These are phyloP conservation scores for Pseudofabraea citricarpa DNA, from an alignment of 2,329 filamentous ascomycete genomes.

Conservation along the genomic window DNA sequence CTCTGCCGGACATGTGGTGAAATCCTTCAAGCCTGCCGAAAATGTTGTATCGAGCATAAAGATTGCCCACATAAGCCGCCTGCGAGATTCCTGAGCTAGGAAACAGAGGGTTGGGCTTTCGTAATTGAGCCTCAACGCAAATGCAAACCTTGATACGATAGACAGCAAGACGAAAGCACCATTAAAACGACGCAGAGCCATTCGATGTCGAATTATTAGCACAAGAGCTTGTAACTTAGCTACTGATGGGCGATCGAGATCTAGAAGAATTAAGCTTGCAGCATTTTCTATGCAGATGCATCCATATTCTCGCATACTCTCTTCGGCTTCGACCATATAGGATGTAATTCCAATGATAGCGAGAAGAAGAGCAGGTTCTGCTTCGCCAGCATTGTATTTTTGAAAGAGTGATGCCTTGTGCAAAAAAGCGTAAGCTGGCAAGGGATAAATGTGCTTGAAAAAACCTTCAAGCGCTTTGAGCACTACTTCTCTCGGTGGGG, in stretches of 20 bases:
- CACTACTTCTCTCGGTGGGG: background rate
- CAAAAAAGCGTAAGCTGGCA: background rate
- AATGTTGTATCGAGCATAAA: background rate
- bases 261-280: background rate
- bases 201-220: background rate
- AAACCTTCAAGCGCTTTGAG: background rate
- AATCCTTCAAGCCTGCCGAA: background rate
- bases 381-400: background rate
- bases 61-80: conserved; percentile 2
- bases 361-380: background rate
- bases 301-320: background rate
- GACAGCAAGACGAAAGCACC: background rate
- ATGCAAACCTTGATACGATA: background rate
- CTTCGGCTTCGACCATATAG: background rate
- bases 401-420: conserved; percentile 1
- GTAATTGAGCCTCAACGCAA: conserved; percentile 1
- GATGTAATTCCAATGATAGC: conserved; percentile 1
- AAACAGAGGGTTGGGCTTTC: background rate
- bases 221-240: conserved; percentile 1
- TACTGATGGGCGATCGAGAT: background rate
- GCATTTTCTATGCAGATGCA: background rate
- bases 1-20: conserved; percentile 1
- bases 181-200: background rate
- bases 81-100: background rate
- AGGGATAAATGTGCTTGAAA: conserved; percentile 1